phyloP scores from a whole-genome alignment of 768 basidiomycete genomes.

The Fomitopsis serialis region DNA sequence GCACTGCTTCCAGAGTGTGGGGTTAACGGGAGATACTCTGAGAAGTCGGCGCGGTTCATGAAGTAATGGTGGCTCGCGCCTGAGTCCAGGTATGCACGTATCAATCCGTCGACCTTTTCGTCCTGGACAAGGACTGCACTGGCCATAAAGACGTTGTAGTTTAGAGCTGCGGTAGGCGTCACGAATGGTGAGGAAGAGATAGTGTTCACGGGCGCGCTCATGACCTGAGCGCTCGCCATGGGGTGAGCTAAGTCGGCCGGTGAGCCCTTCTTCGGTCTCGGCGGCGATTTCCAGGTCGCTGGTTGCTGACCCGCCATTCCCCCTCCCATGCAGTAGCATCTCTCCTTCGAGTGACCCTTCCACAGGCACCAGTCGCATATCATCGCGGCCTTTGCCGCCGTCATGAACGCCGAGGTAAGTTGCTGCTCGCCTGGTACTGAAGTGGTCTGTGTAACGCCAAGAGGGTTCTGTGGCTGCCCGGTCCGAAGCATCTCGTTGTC shows the following conservation, averaged over 20 bases:
- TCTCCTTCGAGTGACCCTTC: neutral
- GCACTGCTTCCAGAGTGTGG: neutral
- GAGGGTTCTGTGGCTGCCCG: neutral
- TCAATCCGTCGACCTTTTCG: no score
- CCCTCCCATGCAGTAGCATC: neutral
- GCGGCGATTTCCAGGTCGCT: neutral
- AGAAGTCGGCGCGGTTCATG: neutral
- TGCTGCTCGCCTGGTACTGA: neutral
- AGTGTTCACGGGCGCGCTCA: no score
- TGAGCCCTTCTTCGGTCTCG: neutral
- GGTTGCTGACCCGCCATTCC: neutral
- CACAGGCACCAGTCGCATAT: neutral
- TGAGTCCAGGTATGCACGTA: neutral
- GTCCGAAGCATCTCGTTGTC: neutral
- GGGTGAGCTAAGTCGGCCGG: neutral
- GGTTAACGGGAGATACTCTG: neutral
- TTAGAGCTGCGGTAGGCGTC: no score
- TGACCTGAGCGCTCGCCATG: neutral
- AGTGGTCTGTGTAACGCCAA: neutral
- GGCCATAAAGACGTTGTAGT: no score
- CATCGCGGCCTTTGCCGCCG: neutral
- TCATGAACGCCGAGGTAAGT: neutral
- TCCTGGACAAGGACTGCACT: no score
- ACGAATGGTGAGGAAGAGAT: no score
- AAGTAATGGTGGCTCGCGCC: slow-evolving; percentile 3